A percentile compares a stretch with the other conserved stretches of the same genome.
phyloP scores from a whole-genome alignment of 495 filamentous ascomycete species.

The Corynascus novoguineensis region DNA sequence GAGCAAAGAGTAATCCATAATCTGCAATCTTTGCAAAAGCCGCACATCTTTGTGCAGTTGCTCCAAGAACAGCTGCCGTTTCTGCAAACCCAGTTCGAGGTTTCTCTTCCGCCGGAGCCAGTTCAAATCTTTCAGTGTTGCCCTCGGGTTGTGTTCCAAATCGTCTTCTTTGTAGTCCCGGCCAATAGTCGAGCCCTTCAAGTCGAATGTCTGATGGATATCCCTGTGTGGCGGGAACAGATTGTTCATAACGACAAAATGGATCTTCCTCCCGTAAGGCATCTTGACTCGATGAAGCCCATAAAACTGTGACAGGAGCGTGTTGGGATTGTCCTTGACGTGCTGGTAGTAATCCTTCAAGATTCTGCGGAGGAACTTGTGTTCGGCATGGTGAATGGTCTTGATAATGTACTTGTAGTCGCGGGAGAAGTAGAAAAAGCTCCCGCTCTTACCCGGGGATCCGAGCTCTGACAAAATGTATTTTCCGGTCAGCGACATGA shows the following conservation, averaged over 20 bases:
- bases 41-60: slow-evolving; percentile 85
- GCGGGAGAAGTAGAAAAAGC: slow-evolving; percentile 99
- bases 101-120: slow-evolving; percentile 84
- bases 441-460: slow-evolving; percentile 95
- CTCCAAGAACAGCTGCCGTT: slow-evolving; percentile 78
- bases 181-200: slow-evolving; percentile 96
- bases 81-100: slow-evolving; percentile 79
- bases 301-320: slow-evolving; percentile 95
- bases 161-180: slow-evolving; percentile 86
- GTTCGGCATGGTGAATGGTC: slow-evolving; percentile 94
- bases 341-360: slow-evolving; percentile 92
- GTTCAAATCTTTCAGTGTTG: slow-evolving; percentile 94
- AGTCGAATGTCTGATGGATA: slow-evolving; percentile 93
- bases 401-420: slow-evolving; percentile 99
- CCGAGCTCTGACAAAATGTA: slow-evolving; percentile 97
- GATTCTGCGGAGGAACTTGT: slow-evolving; percentile 89
- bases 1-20: slow-evolving; percentile 98
- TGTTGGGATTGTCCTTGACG: slow-evolving; percentile 89
- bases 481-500: slow-evolving; percentile 97
- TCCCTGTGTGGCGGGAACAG: slow-evolving; percentile 95
- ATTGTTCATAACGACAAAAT: slow-evolving; percentile 99
- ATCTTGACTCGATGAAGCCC: slow-evolving; percentile 97
- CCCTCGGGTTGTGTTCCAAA: slow-evolving; percentile 79
- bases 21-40: slow-evolving; percentile 77
- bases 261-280: slow-evolving; percentile 95